Base-by-base conservation (phyloP, 768 basidiomycete species). In the Tephrocybe rancida region DNA sequence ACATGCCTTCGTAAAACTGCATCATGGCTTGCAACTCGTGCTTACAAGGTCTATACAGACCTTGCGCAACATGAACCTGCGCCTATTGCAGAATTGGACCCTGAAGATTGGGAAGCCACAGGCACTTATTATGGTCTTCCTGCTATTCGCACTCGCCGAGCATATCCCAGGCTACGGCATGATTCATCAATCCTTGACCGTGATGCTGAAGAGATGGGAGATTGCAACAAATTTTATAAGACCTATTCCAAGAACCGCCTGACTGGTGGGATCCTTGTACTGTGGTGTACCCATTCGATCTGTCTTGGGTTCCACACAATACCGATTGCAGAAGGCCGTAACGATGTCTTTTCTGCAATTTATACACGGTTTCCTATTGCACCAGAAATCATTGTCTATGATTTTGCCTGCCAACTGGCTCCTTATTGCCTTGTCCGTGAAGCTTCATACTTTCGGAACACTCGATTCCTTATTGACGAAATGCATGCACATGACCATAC, bases 271-370 rank as follows among this genome's bases (percentile, higher is more conserved):
- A 63, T 70, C 3, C 67, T 68, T 65, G 63, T 60, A 6, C 55
- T 54, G 5, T 73, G 69, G 69, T 72, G 69, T 41, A 67, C 67
- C 0, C 70, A 72, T 53, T 64, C 62, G 45, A 61, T 70, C 2
- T 61, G 64, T 39, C 70, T 70, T 55, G 67, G 72, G 1, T 73
- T 72, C 47, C 67, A 72, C 26, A 67, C 64, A 52, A 76, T 74
- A 19, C 73, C 71, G 0, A 41, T 56, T 10, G 67, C 61, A 1
- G 73, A 75, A 55, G 73, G 73, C 3, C 39, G 68, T 1, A 73
- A 76, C 50, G 69, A 75, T 57, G 70, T 74, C 0, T 76, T 76
- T 50, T 73, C 68, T 2, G 73, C 75, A 1, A 58, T 75, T 1
- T 57, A 71, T 13, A 75, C 73, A 1, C 58, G 58, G 1, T 74